Conservation (phyloP, 2,329 filamentous ascomycete species). For the Pseudogymnoascus sp. region DNA sequence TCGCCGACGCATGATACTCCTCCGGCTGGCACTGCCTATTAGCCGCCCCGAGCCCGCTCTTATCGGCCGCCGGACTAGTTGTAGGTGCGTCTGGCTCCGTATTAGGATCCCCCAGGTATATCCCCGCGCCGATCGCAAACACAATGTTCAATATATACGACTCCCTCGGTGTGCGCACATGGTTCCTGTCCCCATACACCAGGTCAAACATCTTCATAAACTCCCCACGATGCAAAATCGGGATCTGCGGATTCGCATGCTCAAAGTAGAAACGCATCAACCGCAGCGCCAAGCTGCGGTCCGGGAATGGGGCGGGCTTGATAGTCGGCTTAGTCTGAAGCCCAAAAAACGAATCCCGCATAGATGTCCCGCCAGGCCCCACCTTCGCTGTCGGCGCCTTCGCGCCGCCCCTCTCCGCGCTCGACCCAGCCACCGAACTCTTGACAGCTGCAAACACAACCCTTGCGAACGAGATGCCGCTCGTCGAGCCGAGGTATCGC, state of each 20-base stretch:
- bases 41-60: conserved; percentile 23
- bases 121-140: conserved; percentile 89
- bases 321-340: conserved; percentile 85
- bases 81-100: conserved; percentile 30
- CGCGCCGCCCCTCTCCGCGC: conserved; percentile 54
- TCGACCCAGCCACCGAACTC: conserved; percentile 57
- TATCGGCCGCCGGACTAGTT: conserved; percentile 20
- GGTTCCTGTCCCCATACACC: conserved; percentile 61
- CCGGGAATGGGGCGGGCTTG: conserved; percentile 76
- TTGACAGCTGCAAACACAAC: conserved; percentile 94
- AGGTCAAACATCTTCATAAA: conserved; percentile 84
- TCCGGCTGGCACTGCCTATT: conserved; percentile 70
- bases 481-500: conserved; percentile 74
- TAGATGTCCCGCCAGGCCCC: conserved; percentile 59
- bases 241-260: conserved; percentile 92
- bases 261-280: conserved; percentile 86
- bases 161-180: conserved; percentile 65
- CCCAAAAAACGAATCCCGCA: conserved; percentile 97
- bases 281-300: conserved; percentile 62
- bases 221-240: conserved; percentile 79
- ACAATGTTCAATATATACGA: conserved; percentile 96
- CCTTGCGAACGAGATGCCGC: conserved; percentile 87
- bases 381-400: conserved; percentile 32
- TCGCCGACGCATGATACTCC: conserved; percentile 92
- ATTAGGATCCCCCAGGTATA: conserved; percentile 67